phyloP scores from a whole-genome alignment of 208 protist species.

The Wallacemonas sp. region DNA sequence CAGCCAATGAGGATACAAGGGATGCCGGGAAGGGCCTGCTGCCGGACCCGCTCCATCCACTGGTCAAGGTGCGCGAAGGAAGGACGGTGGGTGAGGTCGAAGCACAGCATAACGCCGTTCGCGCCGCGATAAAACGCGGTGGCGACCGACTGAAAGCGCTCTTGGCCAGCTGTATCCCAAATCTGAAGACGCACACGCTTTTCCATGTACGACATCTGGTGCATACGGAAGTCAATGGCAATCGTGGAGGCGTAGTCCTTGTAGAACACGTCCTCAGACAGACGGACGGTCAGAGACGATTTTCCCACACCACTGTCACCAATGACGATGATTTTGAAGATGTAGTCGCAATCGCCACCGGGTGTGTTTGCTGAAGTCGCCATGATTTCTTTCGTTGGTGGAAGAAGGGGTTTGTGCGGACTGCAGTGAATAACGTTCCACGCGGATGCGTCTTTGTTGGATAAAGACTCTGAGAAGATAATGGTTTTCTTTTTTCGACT shows the following conservation, averaged over 20 bases:
- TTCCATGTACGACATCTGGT: slow-evolving; percentile 90
- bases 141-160: slow-evolving; percentile 91
- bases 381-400: slow-evolving; percentile 10
- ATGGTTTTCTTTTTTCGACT: too few relatives aligned
- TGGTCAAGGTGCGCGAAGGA: slow-evolving; percentile 96
- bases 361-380: slow-evolving; percentile 22
- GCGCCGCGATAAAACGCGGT: slow-evolving; percentile 93
- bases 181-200: slow-evolving; percentile 91
- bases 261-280: slow-evolving; percentile 93
- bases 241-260: slow-evolving; percentile 89
- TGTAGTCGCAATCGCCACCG: slow-evolving; percentile 93
- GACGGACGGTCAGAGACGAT: slow-evolving; percentile 86
- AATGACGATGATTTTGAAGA: slow-evolving; percentile 95
- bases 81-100: slow-evolving; percentile 97
- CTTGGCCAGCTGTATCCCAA: slow-evolving; percentile 92
- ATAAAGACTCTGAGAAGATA: too few relatives aligned
- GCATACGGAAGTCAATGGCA: slow-evolving; percentile 90
- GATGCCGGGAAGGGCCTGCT: slow-evolving; percentile 91
- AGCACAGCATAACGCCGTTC: slow-evolving; percentile 95
- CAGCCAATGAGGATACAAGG: slow-evolving; percentile 95
- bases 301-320: slow-evolving; percentile 92
- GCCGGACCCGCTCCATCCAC: slow-evolving; percentile 97
- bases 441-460: too few relatives aligned
- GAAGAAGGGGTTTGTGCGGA: background rate
- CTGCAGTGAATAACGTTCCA: background rate